Evolutionary conservation across 345 rosid species (phyloP).

Genomic region (Acer negundo): DNA sequence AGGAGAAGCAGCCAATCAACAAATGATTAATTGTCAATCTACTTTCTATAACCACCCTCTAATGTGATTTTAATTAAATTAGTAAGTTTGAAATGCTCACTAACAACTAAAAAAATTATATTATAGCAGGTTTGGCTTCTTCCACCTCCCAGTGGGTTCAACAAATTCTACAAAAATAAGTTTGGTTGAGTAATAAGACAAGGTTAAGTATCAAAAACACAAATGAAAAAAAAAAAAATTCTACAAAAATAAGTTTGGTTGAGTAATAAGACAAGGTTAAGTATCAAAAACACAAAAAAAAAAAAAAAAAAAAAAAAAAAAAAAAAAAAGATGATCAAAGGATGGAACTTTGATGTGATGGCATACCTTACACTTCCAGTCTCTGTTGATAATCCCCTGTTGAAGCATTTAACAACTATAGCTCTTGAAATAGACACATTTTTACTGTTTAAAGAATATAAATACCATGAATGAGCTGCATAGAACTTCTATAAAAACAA

Average conservation of each 20-base stretch:
- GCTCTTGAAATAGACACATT: constrained; percentile 17
- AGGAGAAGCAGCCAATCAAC: neutral
- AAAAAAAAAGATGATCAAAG: too few relatives aligned
- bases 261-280: neutral
- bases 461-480: neutral
- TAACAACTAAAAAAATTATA: neutral
- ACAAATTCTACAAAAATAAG: neutral
- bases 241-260: neutral
- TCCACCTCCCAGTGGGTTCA: neutral
- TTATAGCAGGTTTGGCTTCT: neutral
- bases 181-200: neutral
- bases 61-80: neutral
- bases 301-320: too few relatives aligned
- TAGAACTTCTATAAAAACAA: neutral
- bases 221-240: neutral
- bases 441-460: constrained; percentile 7
- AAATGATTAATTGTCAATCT: neutral
- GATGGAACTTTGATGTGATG: neutral
- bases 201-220: neutral
- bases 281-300: neutral
- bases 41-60: neutral
- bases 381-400: constrained; percentile 30
- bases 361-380: constrained; percentile 26
- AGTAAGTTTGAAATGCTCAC: neutral
- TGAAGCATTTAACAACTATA: constrained; percentile 19